Percentiles rank a stretch among this genome's conserved stretches.
Evolutionary conservation across 345 rosid genomes (phyloP).

Genomic region (Nephelium lappaceum): DNA sequence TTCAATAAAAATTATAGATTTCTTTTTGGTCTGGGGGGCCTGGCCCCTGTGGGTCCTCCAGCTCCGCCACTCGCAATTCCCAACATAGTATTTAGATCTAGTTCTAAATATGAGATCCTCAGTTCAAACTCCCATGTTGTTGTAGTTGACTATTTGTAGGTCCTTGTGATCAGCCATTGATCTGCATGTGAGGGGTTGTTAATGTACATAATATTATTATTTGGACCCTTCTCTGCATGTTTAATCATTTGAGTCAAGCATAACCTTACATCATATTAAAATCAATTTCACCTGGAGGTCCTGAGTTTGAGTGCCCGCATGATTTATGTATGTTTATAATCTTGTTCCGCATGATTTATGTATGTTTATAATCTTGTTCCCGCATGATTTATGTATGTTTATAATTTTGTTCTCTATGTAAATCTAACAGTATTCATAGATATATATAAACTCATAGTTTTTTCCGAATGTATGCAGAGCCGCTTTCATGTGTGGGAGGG

Average conservation of each 20-base stretch:
- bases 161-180: background rate
- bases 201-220: background rate
- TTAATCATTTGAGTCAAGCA: background rate
- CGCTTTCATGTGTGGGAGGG: slow-evolving; percentile 98
- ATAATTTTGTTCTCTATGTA: no score
- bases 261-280: background rate
- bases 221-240: background rate
- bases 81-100: no score
- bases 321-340: no score
- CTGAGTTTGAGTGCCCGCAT: background rate
- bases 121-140: background rate
- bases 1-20: no score
- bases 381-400: no score
- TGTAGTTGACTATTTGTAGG: background rate
- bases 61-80: no score
- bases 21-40: no score
- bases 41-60: no score
- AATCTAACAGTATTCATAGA: background rate
- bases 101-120: background rate
- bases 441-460: slow-evolving; percentile 1
- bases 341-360: no score
- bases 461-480: slow-evolving; percentile 55
- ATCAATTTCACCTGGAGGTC: background rate
- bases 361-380: no score
- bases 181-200: background rate